These are phyloP conservation scores for Gleditsia sinensis DNA, from an alignment of 306 rosid genomes.

Conservation along the genomic window DNA sequence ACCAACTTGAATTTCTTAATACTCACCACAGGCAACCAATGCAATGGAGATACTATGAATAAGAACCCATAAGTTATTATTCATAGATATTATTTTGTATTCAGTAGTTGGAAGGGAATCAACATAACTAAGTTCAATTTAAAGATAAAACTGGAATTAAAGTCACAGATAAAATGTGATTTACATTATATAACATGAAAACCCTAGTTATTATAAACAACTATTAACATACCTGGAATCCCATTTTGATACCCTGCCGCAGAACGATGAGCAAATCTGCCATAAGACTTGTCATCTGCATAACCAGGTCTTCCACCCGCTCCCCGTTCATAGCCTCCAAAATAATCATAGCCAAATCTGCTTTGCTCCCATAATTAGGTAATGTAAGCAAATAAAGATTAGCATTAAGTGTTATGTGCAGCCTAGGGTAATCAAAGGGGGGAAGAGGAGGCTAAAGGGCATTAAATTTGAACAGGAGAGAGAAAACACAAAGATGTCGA, in stretches of 20 bases:
- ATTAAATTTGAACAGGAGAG: conserved; percentile 13
- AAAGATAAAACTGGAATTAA: neutral
- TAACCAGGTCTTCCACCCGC: conserved; percentile 76
- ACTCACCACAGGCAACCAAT: conserved; percentile 8
- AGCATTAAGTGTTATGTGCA: conserved; percentile 6
- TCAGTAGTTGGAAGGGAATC: too few relatives aligned
- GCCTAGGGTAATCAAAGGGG: conserved; percentile 3
- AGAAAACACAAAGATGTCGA: conserved; percentile 19
- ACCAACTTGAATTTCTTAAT: neutral
- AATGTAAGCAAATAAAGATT: neutral
- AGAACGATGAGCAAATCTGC: conserved; percentile 76
- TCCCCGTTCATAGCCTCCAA: conserved; percentile 85
- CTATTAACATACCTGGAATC: conserved; percentile 60
- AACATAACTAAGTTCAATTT: too few relatives aligned
- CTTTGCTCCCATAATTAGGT: neutral
- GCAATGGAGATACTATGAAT: conserved; percentile 13
- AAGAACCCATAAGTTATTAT: conserved; percentile 3
- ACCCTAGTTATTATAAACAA: conserved; percentile 14
- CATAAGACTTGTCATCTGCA: conserved; percentile 78
- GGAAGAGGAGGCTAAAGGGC: conserved; percentile 6
- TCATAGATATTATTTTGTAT: neutral
- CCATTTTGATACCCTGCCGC: conserved; percentile 74
- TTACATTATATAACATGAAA: neutral
- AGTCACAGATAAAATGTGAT: conserved; percentile 5
- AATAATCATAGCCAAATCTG: conserved; percentile 82